Percentiles rank a stretch among this genome's conserved stretches.
These are phyloP conservation scores for Infundibulicybe gibba DNA, from an alignment of 768 basidiomycete genomes.

Conservation along the genomic window DNA sequence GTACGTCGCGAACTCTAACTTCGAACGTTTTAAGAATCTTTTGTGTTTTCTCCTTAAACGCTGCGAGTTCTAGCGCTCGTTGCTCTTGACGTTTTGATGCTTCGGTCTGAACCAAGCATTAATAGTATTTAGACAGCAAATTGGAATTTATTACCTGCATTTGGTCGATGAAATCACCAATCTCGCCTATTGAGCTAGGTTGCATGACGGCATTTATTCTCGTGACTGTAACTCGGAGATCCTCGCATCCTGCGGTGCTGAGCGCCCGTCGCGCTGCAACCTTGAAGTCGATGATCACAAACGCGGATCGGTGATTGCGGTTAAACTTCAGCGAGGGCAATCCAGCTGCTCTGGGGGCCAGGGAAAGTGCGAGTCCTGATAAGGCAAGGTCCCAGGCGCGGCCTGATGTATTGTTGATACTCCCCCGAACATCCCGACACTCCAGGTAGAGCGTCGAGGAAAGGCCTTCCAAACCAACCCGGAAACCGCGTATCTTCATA, in stretches of 20 bases:
- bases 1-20: slow-evolving; percentile 43
- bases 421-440: slow-evolving; percentile 70
- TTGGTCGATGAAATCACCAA: slow-evolving; percentile 86
- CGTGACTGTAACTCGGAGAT: slow-evolving; percentile 53
- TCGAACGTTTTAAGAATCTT: slow-evolving; percentile 75
- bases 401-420: slow-evolving; percentile 41
- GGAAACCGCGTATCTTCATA: slow-evolving; percentile 75
- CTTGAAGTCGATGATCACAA: slow-evolving; percentile 77
- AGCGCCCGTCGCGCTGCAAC: slow-evolving; percentile 28
- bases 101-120: slow-evolving; percentile 51
- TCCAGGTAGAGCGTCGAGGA: slow-evolving; percentile 74
- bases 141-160: slow-evolving; percentile 52
- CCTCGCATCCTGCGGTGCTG: slow-evolving; percentile 17
- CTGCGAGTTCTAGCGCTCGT: slow-evolving; percentile 71
- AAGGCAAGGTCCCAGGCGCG: slow-evolving; percentile 67
- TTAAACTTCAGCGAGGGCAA: slow-evolving; percentile 40
- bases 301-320: slow-evolving; percentile 69
- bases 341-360: slow-evolving; percentile 56
- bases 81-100: slow-evolving; percentile 70
- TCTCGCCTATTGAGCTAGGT: slow-evolving; percentile 85
- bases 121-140: neutral
- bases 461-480: slow-evolving; percentile 71
- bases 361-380: slow-evolving; percentile 77
- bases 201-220: slow-evolving; percentile 94
- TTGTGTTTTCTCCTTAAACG: slow-evolving; percentile 80